Base-by-base conservation (phyloP, 1,284 basidiomycete genomes). In the Earliella scabrosa region DNA sequence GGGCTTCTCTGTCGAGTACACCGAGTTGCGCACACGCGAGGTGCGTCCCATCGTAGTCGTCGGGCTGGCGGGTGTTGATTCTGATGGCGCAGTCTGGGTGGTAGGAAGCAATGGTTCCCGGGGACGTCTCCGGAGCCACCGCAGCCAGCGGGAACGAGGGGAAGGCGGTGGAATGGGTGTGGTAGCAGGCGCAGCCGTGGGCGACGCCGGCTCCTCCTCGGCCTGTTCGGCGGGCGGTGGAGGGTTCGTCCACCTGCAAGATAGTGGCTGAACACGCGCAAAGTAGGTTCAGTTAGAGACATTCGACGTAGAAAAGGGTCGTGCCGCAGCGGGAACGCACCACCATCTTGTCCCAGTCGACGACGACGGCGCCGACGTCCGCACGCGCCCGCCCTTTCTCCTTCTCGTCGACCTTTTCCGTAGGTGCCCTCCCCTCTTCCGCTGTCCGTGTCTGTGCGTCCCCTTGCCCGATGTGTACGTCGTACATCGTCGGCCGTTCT, bases 401-500 rank as follows among this genome's bases (percentile, higher is more conserved):
- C 46, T 57, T 60, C 49, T 45, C 55, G 16, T n/a, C 20, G 16
- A 36, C 9, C 16, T 36, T 36, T n/a, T 36, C 35, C 35, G n/a
- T 18, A 40, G 20, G 6, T 3, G 16, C 21, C 20, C 39, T 23
- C 20, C 46, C 32, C 29, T 50, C 50, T 16, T 36, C 26, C 32
- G 48, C 35, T 45, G n/a, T 31, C 27, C 32, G 49, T 32, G 7
- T 29, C 21, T 14, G 20, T 13, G 13, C 44, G 5, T 49, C 35
- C 44, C 29, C 29, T 11, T 36, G 43, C 9, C 46, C 41, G 20
- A 68, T 40, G 18, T 60, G 58, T 10, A 66, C 59, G 27, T 69
- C 61, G 24, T 56, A 59, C 46, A 69, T 56, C 39, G 41, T 57
- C 35, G 67, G 68, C 39, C 61, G 65, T 14, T 53, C 53, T 38